Base-by-base conservation (phyloP, 1,284 basidiomycete species). In the Puccinia hordei region DNA sequence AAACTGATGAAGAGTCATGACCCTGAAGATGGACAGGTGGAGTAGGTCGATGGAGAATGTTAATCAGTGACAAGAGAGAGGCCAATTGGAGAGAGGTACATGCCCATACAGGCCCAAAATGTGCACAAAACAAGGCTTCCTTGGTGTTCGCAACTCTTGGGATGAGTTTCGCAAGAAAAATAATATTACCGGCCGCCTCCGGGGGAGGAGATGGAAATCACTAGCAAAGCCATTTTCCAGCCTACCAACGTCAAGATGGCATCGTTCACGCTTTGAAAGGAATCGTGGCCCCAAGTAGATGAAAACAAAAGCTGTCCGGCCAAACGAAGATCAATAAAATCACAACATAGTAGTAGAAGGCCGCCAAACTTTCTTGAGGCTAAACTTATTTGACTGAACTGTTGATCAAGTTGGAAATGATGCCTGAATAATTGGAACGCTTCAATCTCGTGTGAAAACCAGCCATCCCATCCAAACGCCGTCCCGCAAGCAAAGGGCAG, bases 131-230 rank as follows among this genome's bases (percentile, higher is more conserved):
- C 66, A 85, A 66, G 65, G 85, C 85, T 63, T 86, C 85, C 24
- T 84, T 81, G 81, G 85, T 85, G 85, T 85, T 82, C 85, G 85
- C 82, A 86, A 84, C 55, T 86, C 85, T 0, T n/a, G 85, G 85
- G 49, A 86, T 85, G 72, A 82, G 84, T 84, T 84, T 84, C 85
- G 85, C 0, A 85, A 80, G 1, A n/a, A n/a, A n/a, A 82, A 82
- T 2, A 86, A 65, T 30, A 86, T 83, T 80, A 85, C 83, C 44
- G 85, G 85, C 27, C 85, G 79, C 38, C 85, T 84, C 81, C 85
- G 85, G 44, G 83, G 81, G 22, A 85, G 81, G 9, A 81, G 12
- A 85, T 83, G 46, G 82, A 81, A 68, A 86, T 83, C 59, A 82
- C 81, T 12, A 86, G 81, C 5, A 84, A 83, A 73, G 85, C 82